Base-by-base conservation (phyloP, 805 yeast species). In the Candida golubevii region DNA sequence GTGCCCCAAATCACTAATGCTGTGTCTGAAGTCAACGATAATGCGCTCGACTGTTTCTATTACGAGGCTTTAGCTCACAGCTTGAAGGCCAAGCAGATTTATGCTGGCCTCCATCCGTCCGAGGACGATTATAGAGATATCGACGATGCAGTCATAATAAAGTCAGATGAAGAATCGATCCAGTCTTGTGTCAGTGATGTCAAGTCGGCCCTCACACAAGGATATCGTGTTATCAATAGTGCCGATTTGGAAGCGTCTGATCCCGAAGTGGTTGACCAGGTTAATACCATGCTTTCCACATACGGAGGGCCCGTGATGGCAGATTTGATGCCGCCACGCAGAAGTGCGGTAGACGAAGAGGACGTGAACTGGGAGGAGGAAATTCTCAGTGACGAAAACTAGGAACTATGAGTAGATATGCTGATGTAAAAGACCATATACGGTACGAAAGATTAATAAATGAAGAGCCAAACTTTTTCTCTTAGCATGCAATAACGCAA, bases 21-120 rank as follows among this genome's bases (percentile, higher is more conserved):
- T 26, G 72, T 83, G 13, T 83, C 83, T 55, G 91, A 85, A 48
- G 78, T 91, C 37, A 89, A 91, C 65, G 97, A 91, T 55, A 83
- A 82, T 55, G 80, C 88, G 48, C 71, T 88, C 45, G 98, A 93
- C 57, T 75, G 83, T 33, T 85, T 78, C 58, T 93, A 93, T 61
- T 67, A 89, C 51, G 95, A 88, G 58, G 95, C 93, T 0, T 79
- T 90, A 56, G 80, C 93, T 0, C 74, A 82, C 57, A 61, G 80
- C 49, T 65, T 85, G 45, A 55, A 53, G 40, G 71, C 70, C 18
- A 69, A 67, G 43, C 55, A 54, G 46, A 31, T 56, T 11, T 49
- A 47, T 35, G 47, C 48, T 12, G 45, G 51, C 15, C 33, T 42
- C 23, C 68, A 75, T n/a, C 67, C 72, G 7, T 46, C 44, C 2